These are phyloP conservation scores for Phytophthora citrophthora DNA, from an alignment of 352 stramenopile species.

Conservation along the genomic window DNA sequence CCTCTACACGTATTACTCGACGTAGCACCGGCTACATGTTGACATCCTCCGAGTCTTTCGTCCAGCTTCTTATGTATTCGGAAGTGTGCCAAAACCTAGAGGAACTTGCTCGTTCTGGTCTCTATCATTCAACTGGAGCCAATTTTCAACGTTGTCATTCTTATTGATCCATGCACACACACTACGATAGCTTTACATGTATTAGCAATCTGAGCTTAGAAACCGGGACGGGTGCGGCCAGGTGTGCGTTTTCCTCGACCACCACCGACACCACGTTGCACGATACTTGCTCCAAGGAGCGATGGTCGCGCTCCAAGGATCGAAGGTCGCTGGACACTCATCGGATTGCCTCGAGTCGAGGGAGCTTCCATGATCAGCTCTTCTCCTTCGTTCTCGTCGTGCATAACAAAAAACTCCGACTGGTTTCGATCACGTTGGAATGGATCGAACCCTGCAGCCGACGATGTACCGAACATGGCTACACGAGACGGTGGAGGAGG, in stretches of 20 bases:
- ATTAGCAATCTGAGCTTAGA: constrained; percentile 3
- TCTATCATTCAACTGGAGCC: background rate
- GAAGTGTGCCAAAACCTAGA: constrained; percentile 5
- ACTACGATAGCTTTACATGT: constrained; percentile 4
- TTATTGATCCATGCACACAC: background rate
- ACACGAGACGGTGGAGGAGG: constrained; percentile 62
- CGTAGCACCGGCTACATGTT: constrained; percentile 6
- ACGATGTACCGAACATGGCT: constrained; percentile 70
- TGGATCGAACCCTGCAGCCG: constrained; percentile 48
- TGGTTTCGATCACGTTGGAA: constrained; percentile 44
- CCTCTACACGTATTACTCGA: constrained; percentile 6
- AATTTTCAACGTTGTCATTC: background rate
- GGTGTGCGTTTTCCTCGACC: constrained; percentile 12
- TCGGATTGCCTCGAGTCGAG: constrained; percentile 19
- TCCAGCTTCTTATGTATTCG: constrained; percentile 18
- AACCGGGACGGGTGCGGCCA: background rate
- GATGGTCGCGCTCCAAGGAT: constrained; percentile 15
- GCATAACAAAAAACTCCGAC: constrained; percentile 63
- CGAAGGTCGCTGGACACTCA: constrained; percentile 19
- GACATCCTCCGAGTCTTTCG: constrained; percentile 1
- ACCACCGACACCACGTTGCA: constrained; percentile 10
- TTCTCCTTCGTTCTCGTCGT: constrained; percentile 47
- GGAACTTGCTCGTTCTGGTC: background rate
- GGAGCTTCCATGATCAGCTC: constrained; percentile 46
- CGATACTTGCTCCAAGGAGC: constrained; percentile 12